Conservation (phyloP, 208 protist species). For the Trypanosoma lewisi region DNA sequence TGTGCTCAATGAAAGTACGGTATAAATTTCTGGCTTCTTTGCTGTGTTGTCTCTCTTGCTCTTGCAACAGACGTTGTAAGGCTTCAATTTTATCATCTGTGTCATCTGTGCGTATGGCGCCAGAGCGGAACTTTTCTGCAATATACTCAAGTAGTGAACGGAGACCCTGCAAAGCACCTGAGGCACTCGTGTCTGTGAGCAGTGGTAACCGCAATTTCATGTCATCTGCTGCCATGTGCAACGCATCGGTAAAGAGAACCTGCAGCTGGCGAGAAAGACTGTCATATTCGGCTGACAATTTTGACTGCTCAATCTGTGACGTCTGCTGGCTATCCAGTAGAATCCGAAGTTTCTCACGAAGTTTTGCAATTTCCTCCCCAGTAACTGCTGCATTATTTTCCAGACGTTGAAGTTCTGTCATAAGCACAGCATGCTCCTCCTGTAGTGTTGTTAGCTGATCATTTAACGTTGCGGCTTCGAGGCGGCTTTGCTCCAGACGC, state of each 20-base stretch:
- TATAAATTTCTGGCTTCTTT: constrained; percentile 19
- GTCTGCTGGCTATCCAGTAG: constrained; percentile 1
- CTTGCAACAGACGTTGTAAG: constrained; percentile 5
- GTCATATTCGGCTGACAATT: constrained; percentile 22
- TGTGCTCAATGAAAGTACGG: constrained; percentile 23
- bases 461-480: background rate
- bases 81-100: constrained; percentile 21
- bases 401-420: background rate
- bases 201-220: constrained; percentile 28
- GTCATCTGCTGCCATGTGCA: constrained; percentile 26
- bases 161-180: constrained; percentile 37
- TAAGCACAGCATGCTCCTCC: background rate
- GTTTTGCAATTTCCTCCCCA: constrained; percentile 4
- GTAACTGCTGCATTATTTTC: background rate
- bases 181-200: constrained; percentile 28
- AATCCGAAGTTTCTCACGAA: constrained; percentile 2
- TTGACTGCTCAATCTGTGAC: constrained; percentile 9
- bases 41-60: constrained; percentile 3
- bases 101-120: constrained; percentile 9
- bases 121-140: constrained; percentile 19
- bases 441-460: background rate
- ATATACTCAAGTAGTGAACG: constrained; percentile 29
- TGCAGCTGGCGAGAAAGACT: constrained; percentile 20
- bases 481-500: constrained; percentile 1
- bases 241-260: constrained; percentile 22